Base-by-base conservation (phyloP, 768 basidiomycete species). In the Mycena sanguinolenta region DNA sequence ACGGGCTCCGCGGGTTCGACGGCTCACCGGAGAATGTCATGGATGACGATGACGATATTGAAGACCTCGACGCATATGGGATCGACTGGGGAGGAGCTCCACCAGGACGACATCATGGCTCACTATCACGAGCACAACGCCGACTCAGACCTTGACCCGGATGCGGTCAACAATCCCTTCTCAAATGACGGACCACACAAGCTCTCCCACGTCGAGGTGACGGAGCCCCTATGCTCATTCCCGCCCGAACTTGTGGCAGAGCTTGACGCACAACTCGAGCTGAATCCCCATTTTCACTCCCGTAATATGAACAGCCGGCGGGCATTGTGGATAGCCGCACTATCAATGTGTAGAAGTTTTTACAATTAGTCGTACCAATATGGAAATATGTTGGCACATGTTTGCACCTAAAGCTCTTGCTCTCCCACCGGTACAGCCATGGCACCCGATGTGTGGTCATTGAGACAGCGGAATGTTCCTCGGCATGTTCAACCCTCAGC, bases 241-340 rank as follows among this genome's bases (percentile, higher is more conserved):
- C 12, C 34, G 13, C 7, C 2, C 0, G 46, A 63, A 0, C 14
- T 63, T 17, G 53, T 69, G 1, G 54, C 25, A 14, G 3, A 19
- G 1, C 44, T 69, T 1, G 38, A 69, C 25, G 25, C 39, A 1
- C 46, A 58, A 21, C 30, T 69, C 16, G 61, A 52, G 0, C 25
- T 36, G 3, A 23, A 17, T 16, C 61, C 30, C 0, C 61, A 69
- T n/a, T 57, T 44, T 19, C 14, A 49, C 8, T 55, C 60, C 10
- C 44, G 61, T 7, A 69, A 63, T 23, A 69, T 69, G 67, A 69
- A 58, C n/a, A 69, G 61, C 34, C 54, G 61, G 9, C 60, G 55
- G 34, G 23, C 10, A 42, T 69, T 9, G 10, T 69, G 67, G 67
- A 52, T 57, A 19, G 53, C 34, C 19, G 67, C 61, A 0, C 38